These are phyloP conservation scores for Ilyonectria sp. DNA, from an alignment of 2,329 filamentous ascomycete species.

Conservation along the genomic window DNA sequence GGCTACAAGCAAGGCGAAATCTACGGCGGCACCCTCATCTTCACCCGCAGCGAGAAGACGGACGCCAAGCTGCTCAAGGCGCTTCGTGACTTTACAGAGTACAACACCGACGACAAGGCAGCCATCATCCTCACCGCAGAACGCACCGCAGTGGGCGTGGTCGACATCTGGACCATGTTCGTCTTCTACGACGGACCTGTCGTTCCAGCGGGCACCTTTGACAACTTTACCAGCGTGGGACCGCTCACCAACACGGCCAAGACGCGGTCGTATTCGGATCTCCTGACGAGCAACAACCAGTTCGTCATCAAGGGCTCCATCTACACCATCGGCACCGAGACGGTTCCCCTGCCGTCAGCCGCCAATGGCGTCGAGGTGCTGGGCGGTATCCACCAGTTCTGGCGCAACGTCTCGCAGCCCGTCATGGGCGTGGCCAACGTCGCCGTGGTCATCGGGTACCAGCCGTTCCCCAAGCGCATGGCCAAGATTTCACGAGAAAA, in stretches of 20 bases:
- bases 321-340: slow-evolving; percentile 58
- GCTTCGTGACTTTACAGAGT: slow-evolving; percentile 68
- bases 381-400: slow-evolving; percentile 47
- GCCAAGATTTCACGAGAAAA: slow-evolving; percentile 49
- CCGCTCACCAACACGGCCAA: slow-evolving; percentile 62
- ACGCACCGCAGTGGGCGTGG: slow-evolving; percentile 51
- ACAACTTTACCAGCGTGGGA: slow-evolving; percentile 60
- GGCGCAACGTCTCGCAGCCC: slow-evolving; percentile 41
- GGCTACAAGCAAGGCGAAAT: slow-evolving; percentile 58
- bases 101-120: slow-evolving; percentile 72
- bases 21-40: slow-evolving; percentile 61
- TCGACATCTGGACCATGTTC: slow-evolving; percentile 72
- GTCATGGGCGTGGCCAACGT: slow-evolving; percentile 25
- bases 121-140: slow-evolving; percentile 72
- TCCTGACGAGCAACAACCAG: slow-evolving; percentile 48
- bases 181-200: slow-evolving; percentile 73
- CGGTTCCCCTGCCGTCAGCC: slow-evolving; percentile 51
- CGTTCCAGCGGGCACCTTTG: slow-evolving; percentile 68
- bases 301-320: slow-evolving; percentile 41
- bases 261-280: slow-evolving; percentile 64
- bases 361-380: slow-evolving; percentile 49
- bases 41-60: slow-evolving; percentile 50
- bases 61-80: slow-evolving; percentile 60
- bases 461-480: slow-evolving; percentile 57
- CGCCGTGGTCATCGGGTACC: slow-evolving; percentile 55